phyloP scores from a whole-genome alignment of 2,329 filamentous ascomycete species.

The Malbranchea zuffiana region DNA sequence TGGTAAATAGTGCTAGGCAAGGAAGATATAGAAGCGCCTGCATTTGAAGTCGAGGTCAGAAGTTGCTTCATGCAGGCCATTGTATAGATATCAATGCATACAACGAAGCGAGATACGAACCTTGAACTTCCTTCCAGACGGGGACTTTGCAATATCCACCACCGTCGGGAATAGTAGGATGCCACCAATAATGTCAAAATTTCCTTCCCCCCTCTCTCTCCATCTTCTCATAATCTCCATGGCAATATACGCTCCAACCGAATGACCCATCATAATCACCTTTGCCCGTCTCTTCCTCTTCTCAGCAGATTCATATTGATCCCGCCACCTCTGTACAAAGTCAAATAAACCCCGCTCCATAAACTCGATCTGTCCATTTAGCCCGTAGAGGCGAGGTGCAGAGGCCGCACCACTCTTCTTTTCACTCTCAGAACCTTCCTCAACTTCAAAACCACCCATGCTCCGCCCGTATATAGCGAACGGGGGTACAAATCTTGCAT shows the following conservation, averaged over 20 bases:
- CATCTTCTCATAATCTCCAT: slow-evolving; percentile 56
- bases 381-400: slow-evolving; percentile 21
- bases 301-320: slow-evolving; percentile 8
- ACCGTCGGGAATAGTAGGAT: slow-evolving; percentile 65
- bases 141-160: slow-evolving; percentile 55
- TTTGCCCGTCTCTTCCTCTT: slow-evolving; percentile 16
- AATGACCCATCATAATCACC: slow-evolving; percentile 62
- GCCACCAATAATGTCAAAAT: slow-evolving; percentile 38
- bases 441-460: slow-evolving; percentile 24
- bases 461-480: slow-evolving; percentile 5
- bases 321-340: slow-evolving; percentile 23
- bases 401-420: not conserved
- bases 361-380: slow-evolving; percentile 43
- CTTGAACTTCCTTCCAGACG: slow-evolving; percentile 46
- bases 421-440: slow-evolving; percentile 5
- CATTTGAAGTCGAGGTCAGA: too few relatives aligned
- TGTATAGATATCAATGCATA: not conserved
- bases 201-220: slow-evolving; percentile 27
- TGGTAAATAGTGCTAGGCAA: slow-evolving; percentile 27
- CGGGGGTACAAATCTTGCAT: not conserved
- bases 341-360: slow-evolving; percentile 35
- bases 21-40: slow-evolving; percentile 28
- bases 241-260: slow-evolving; percentile 60
- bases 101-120: slow-evolving; percentile 20
- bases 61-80: too few relatives aligned